These are phyloP conservation scores for Didymella sp. DNA, from an alignment of 2,329 filamentous ascomycete genomes.

Conservation along the genomic window DNA sequence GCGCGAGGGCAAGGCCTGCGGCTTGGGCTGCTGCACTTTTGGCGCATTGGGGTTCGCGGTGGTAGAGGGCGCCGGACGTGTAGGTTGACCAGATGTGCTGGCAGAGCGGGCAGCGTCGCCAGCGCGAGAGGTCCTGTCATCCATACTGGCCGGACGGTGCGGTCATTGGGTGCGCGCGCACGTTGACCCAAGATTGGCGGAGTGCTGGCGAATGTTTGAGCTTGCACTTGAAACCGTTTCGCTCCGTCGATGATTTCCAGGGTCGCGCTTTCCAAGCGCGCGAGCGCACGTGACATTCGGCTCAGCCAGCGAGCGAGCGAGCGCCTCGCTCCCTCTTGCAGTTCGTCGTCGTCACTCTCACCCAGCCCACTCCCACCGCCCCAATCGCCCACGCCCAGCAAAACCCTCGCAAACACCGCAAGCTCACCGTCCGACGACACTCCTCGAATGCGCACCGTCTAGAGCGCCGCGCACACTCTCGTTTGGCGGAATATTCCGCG, in stretches of 20 bases:
- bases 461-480: conserved; percentile 32
- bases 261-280: neutral
- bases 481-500: conserved; percentile 43
- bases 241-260: neutral
- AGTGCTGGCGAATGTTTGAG: conserved; percentile 15
- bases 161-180: conserved; percentile 27
- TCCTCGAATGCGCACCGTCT: conserved; percentile 42
- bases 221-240: conserved; percentile 12
- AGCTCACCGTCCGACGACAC: conserved; percentile 17
- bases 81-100: conserved; percentile 26
- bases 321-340: neutral
- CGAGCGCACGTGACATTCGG: conserved; percentile 11
- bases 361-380: conserved; percentile 14
- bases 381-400: conserved; percentile 11
- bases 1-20: conserved; percentile 77
- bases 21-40: conserved; percentile 82
- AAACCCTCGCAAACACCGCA: conserved; percentile 7
- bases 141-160: conserved; percentile 39
- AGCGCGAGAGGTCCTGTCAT: conserved; percentile 36
- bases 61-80: conserved; percentile 13
- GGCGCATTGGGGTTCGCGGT: conserved; percentile 26
- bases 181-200: conserved; percentile 11
- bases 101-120: conserved; percentile 21
- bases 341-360: conserved; percentile 19
- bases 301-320: too few species aligned